Conservation (phyloP, 1,284 basidiomycete genomes). For the Trametes pubescens region DNA sequence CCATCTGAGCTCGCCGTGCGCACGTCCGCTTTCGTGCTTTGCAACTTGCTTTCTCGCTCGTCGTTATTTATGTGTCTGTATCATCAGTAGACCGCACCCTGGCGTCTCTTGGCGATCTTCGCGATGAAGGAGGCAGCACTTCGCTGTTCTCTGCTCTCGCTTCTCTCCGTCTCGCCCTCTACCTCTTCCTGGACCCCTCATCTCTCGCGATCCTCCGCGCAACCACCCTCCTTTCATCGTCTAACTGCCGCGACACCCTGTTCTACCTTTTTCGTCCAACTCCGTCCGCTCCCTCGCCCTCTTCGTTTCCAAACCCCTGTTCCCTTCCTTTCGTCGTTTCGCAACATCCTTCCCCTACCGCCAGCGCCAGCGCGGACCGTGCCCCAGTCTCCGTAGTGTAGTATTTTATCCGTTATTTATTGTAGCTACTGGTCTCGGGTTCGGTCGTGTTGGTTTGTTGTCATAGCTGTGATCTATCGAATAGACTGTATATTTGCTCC, state of each 20-base stretch:
- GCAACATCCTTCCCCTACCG: not conserved
- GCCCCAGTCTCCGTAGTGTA: conserved; percentile 10
- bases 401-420: conserved; percentile 14
- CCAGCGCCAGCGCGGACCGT: conserved; percentile 7
- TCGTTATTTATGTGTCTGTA: conserved; percentile 8
- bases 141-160: conserved; percentile 1
- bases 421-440: conserved; percentile 9
- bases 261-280: not conserved
- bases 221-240: not conserved
- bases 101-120: not conserved
- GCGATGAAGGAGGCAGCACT: not conserved
- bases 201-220: not conserved
- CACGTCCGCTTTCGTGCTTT: conserved; percentile 6
- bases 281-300: not conserved
- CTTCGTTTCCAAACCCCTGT: no score
- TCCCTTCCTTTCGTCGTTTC: not conserved
- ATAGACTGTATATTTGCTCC: not conserved
- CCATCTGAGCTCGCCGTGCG: not conserved
- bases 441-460: not conserved
- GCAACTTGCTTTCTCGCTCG: not conserved
- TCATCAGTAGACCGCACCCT: not conserved
- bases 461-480: not conserved
- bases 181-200: not conserved
- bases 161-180: not conserved
- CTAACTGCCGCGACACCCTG: not conserved